These are phyloP conservation scores for Endogone sp. DNA, from an alignment of 192 early-diverging fungal genomes.

Conservation along the genomic window DNA sequence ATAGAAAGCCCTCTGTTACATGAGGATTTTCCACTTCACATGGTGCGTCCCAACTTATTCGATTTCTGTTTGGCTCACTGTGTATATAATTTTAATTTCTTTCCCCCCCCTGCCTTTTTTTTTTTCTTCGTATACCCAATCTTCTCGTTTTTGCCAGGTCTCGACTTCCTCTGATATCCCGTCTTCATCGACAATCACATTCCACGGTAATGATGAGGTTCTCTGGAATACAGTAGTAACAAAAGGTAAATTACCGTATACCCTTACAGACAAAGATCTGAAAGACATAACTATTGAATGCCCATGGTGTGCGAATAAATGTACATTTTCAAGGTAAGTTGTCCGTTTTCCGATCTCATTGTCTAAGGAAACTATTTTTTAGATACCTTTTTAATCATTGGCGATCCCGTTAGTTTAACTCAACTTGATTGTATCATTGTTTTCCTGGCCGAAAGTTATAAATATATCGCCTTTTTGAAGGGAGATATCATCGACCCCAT, in stretches of 20 bases:
- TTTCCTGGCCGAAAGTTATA: not conserved
- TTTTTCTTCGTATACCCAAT: too few relatives aligned
- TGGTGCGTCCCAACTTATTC: not conserved
- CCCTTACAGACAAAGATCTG: not conserved
- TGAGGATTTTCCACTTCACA: not conserved
- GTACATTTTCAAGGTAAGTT: not conserved
- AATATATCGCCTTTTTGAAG: not conserved
- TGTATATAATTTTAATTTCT: not conserved
- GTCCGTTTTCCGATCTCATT: not conserved
- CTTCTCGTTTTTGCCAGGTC: too few relatives aligned
- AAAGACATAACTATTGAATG: not conserved
- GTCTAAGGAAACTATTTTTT: not conserved
- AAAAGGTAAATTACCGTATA: not conserved
- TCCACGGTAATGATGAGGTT: not conserved
- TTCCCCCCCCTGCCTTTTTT: too few relatives aligned
- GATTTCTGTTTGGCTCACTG: not conserved
- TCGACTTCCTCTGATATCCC: not conserved
- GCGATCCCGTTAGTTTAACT: too few relatives aligned
- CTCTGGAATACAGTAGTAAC: not conserved
- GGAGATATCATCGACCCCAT: not conserved
- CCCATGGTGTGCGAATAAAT: not conserved
- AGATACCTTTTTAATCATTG: not conserved
- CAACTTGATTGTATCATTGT: not conserved
- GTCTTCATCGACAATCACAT: not conserved
- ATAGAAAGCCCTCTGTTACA: not conserved